Evolutionary conservation across 768 basidiomycete species (phyloP).

Genomic region (Rhizopogon sp.): DNA sequence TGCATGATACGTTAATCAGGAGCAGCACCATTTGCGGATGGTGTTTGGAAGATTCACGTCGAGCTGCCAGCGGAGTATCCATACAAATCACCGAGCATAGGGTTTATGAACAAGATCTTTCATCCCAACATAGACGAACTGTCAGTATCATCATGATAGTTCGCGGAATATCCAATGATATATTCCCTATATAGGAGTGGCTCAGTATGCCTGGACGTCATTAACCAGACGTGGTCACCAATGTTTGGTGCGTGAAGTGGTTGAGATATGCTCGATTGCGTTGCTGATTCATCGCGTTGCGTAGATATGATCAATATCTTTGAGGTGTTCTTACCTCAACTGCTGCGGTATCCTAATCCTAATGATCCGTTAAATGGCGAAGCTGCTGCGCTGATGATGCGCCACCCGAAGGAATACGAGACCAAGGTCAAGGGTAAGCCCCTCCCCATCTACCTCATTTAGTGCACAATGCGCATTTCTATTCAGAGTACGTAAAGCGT

Average conservation of each 20-base stretch:
- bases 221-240: conserved; percentile 99
- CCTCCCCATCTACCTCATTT: neutral
- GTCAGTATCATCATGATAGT: conserved; percentile 44
- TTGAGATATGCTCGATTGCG: neutral
- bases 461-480: conserved; percentile 3
- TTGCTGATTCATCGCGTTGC: neutral
- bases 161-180: conserved; percentile 5
- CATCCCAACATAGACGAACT: conserved; percentile 99
- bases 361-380: conserved; percentile 98
- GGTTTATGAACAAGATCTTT: conserved; percentile 99
- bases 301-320: conserved; percentile 99
- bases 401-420: conserved; percentile 95
- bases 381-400: conserved; percentile 95
- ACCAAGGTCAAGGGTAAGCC: conserved; percentile 82
- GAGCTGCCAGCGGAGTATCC: conserved; percentile 98
- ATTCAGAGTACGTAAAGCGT: conserved; percentile 89
- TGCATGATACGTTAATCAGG: conserved; percentile 3
- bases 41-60: conserved; percentile 99
- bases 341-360: conserved; percentile 96
- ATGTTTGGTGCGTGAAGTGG: conserved; percentile 84
- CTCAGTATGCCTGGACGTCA: conserved; percentile 97
- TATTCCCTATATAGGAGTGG: conserved; percentile 62
- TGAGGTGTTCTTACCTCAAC: conserved; percentile 95
- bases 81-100: conserved; percentile 97
- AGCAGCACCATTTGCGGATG: conserved; percentile 92